phyloP scores from a whole-genome alignment of 176 grass and related monocot genomes.

The Elaeis guineensis region DNA sequence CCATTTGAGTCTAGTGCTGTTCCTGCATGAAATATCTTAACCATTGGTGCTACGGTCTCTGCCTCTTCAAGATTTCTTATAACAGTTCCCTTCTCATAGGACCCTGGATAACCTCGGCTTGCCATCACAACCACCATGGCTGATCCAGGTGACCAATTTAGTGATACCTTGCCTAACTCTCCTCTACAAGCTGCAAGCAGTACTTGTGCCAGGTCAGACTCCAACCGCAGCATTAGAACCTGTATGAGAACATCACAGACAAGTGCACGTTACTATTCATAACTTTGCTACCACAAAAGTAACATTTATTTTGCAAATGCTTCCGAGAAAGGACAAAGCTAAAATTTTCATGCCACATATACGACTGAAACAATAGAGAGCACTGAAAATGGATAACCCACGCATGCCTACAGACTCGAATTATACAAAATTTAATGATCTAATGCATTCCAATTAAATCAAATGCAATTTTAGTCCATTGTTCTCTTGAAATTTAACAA shows the following conservation, averaged over 20 bases:
- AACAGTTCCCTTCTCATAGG: background rate
- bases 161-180: constrained; percentile 39
- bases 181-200: constrained; percentile 67
- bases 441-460: too few relatives aligned
- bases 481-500: too few relatives aligned
- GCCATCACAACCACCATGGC: constrained; percentile 9
- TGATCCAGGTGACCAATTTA: constrained; percentile 53
- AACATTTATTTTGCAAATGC: too few relatives aligned
- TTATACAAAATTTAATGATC: too few relatives aligned
- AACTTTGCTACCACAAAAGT: too few relatives aligned
- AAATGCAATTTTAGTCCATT: too few relatives aligned
- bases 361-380: too few relatives aligned
- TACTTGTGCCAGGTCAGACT: constrained; percentile 61
- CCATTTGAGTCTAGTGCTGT: constrained; percentile 35
- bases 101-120: background rate
- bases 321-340: too few relatives aligned
- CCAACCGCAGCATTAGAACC: constrained; percentile 80
- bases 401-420: too few relatives aligned
- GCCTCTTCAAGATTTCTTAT: background rate
- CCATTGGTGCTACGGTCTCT: background rate
- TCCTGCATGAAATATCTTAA: background rate
- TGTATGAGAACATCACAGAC: background rate
- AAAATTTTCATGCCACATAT: too few relatives aligned
- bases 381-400: too few relatives aligned
- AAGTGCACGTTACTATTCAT: too few relatives aligned